A percentile compares a stretch with the other conserved stretches of the same genome.
phyloP scores from a whole-genome alignment of 371 early-diverging fungal species.

The Encephalitozoon hellem region DNA sequence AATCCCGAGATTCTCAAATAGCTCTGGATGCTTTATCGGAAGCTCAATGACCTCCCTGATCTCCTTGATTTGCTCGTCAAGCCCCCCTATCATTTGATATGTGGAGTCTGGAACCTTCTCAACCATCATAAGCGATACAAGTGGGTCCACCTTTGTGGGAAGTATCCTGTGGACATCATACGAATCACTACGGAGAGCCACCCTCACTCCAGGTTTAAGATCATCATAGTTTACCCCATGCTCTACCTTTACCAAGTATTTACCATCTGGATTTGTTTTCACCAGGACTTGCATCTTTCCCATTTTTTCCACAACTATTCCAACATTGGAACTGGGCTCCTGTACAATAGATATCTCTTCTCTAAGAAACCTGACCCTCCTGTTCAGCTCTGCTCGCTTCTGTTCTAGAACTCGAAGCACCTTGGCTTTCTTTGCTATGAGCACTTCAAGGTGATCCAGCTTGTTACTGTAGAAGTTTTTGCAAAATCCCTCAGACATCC shows the following conservation, averaged over 20 bases:
- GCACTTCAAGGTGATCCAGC: slow-evolving; percentile 47
- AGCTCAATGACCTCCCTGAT: slow-evolving; percentile 97
- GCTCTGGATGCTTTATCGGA: slow-evolving; percentile 94
- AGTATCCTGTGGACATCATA: slow-evolving; percentile 75
- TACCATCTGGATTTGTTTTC: slow-evolving; percentile 95
- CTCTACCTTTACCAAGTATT: slow-evolving; percentile 88
- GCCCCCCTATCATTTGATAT: slow-evolving; percentile 97
- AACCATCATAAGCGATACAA: slow-evolving; percentile 95
- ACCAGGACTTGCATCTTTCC: slow-evolving; percentile 95
- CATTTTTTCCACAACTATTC: slow-evolving; percentile 95
- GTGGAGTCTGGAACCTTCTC: slow-evolving; percentile 98
- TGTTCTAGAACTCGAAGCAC: slow-evolving; percentile 91
- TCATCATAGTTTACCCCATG: slow-evolving; percentile 75
- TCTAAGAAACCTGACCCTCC: slow-evolving; percentile 78
- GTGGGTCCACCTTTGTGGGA: slow-evolving; percentile 83
- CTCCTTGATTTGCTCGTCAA: slow-evolving; percentile 97
- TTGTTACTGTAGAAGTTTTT: slow-evolving; percentile 54
- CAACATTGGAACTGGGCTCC: slow-evolving; percentile 91
- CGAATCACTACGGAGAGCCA: slow-evolving; percentile 85
- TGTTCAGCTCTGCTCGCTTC: slow-evolving; percentile 85
- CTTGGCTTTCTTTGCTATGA: slow-evolving; percentile 62
- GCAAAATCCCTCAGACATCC: slow-evolving; percentile 7
- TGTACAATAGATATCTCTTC: slow-evolving; percentile 92
- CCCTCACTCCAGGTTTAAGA: slow-evolving; percentile 84
- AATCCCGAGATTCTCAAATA: slow-evolving; percentile 95